Base-by-base conservation (phyloP, 2,329 filamentous ascomycete species). In the Aaosphaeria pasadenensis region DNA sequence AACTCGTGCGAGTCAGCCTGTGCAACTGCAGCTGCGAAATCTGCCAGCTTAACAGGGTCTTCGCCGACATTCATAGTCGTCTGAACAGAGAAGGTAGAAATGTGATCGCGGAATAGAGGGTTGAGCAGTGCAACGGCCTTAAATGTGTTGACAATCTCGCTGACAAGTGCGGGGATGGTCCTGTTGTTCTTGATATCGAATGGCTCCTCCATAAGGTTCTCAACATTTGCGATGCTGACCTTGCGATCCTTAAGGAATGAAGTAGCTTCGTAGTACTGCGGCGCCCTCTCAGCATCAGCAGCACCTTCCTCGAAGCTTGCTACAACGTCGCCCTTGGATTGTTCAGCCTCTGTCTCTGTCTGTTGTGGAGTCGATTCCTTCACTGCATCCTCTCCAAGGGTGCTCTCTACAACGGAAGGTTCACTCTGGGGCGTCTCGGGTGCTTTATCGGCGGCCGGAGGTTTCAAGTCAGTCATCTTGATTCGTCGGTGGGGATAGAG, bases 131-230 rank as follows among this genome's bases (percentile, higher is more conserved):
- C 92, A 46, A 99, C 90, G 69, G 97, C 91, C 74, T 96, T 97
- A 78, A 96, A 97, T 1, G 96, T 94, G 68, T 96, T 97, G 67
- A 99, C 91, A 52, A 99, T 97, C 74, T 99, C 95, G 63, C 92
- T 96, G 43, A 92, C 94, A 41, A 99, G 85, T 9, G 94, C 94
- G 47, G 90, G 86, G 51, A 97, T 91, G 32, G 94, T 85, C 13
- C 87, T 86, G 63, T 88, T 94, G 72, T 92, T 95, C 66, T 90
- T 89, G 64, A 90, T 87, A 69, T 97, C 94, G 67, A 89, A 89
- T 0, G 91, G 86, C 63, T 96, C 88, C 62, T 99, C 94, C 0
- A 79, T 78, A 46, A 99, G 78, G 60, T 99, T 99, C 53, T 97
- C 91, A 36, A 97, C 91, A 59, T 96, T 95, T 57, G 95, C 94